phyloP scores from a whole-genome alignment of 2,329 filamentous ascomycete species.

The Clonostachys chloroleuca region DNA sequence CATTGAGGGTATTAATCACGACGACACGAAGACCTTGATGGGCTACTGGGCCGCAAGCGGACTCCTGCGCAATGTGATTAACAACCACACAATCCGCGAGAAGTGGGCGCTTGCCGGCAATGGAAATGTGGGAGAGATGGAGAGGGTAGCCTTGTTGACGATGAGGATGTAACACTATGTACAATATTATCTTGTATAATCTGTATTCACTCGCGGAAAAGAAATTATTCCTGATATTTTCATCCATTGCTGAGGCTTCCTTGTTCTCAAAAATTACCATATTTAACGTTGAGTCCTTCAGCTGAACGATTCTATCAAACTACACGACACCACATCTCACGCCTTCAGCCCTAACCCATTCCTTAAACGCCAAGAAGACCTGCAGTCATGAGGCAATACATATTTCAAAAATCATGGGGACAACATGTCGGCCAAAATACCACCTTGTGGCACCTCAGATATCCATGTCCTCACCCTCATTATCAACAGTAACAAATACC shows the following conservation, averaged over 20 bases:
- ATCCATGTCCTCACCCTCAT: conserved; percentile 47
- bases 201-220: no score
- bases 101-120: conserved; percentile 81
- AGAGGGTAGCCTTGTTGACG: conserved; percentile 55
- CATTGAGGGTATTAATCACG: conserved; percentile 65
- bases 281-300: not conserved
- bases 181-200: no score
- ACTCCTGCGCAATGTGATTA: conserved; percentile 65
- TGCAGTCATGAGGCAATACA: not conserved
- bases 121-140: conserved; percentile 82
- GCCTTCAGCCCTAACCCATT: no score
- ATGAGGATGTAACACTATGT: conserved; percentile 31
- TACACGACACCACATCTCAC: no score
- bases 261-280: no score
- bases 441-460: conserved; percentile 4
- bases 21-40: conserved; percentile 75
- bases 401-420: conserved; percentile 4
- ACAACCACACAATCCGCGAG: conserved; percentile 68
- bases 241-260: no score
- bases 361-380: not conserved
- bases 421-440: not conserved
- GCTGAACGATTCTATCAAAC: not conserved
- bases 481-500: conserved; percentile 61
- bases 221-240: no score
- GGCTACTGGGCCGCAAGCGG: conserved; percentile 93